phyloP scores from a whole-genome alignment of 495 filamentous ascomycete genomes.

The Penicillium coffeae region DNA sequence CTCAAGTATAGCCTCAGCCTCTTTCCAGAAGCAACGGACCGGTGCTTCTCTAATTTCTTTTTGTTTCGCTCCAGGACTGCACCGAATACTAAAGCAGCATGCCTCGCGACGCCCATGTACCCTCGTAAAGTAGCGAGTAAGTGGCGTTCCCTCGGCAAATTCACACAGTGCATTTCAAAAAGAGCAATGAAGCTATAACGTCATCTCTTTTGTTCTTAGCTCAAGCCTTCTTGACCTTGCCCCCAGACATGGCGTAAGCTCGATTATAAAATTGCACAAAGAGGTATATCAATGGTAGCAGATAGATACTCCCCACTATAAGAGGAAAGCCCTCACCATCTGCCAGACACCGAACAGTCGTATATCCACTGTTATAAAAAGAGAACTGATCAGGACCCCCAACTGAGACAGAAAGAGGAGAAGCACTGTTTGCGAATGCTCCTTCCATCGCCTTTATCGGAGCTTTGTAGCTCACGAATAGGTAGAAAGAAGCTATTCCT shows the following conservation, averaged over 20 bases:
- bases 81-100: neutral
- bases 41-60: neutral
- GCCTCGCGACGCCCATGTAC: too few species aligned
- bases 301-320: neutral
- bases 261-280: neutral
- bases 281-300: neutral
- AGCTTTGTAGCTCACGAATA: conserved; percentile 12
- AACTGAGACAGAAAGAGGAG: neutral
- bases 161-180: too few species aligned
- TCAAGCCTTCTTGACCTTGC: too few species aligned
- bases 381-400: too few species aligned
- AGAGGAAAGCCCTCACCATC: neutral
- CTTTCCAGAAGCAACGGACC: neutral
- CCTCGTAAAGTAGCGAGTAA: too few species aligned
- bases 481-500: conserved; percentile 1
- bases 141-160: too few species aligned
- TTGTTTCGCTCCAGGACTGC: neutral
- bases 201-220: too few species aligned
- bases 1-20: neutral
- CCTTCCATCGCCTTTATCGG: neutral
- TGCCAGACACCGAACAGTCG: neutral
- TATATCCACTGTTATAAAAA: too few species aligned
- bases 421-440: neutral
- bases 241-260: neutral
- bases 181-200: too few species aligned